A percentile compares a stretch with the other conserved stretches of the same genome.
Conservation (phyloP, 306 rosid genomes). For the Amphicarpaea edgeworthii region DNA sequence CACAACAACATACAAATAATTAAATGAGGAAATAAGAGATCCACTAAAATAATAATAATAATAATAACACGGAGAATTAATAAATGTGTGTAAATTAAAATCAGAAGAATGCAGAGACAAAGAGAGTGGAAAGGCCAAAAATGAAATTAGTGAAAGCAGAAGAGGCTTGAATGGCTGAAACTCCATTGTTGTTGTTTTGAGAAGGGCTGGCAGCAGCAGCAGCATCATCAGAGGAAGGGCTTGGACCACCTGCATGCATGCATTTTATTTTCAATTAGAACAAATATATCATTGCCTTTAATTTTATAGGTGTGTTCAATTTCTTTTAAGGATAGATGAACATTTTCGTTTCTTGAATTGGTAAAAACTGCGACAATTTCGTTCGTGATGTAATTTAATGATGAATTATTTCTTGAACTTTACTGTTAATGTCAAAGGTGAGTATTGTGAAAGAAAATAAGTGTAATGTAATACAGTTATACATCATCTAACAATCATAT, state of each 20-base stretch:
- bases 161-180: slow-evolving; percentile 30
- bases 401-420: too few species aligned
- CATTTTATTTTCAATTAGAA: neutral
- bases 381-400: too few species aligned
- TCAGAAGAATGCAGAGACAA: slow-evolving; percentile 43
- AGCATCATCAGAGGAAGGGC: slow-evolving; percentile 32
- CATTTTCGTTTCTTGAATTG: too few species aligned
- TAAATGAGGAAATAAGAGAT: slow-evolving; percentile 38
- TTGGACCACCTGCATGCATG: slow-evolving; percentile 41
- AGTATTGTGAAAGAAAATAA: too few species aligned
- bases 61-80: neutral
- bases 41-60: slow-evolving; percentile 17
- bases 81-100: slow-evolving; percentile 25
- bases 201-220: slow-evolving; percentile 41
- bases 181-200: slow-evolving; percentile 37
- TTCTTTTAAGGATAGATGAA: too few species aligned
- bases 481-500: too few species aligned
- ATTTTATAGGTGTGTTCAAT: too few species aligned
- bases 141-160: slow-evolving; percentile 21
- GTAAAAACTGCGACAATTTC: too few species aligned
- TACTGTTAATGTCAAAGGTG: too few species aligned
- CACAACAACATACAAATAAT: slow-evolving; percentile 35
- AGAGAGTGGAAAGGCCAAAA: slow-evolving; percentile 40
- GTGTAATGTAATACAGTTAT: too few species aligned
- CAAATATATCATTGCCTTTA: neutral